phyloP scores from a whole-genome alignment of 345 rosid species.

The Heritiera littoralis region DNA sequence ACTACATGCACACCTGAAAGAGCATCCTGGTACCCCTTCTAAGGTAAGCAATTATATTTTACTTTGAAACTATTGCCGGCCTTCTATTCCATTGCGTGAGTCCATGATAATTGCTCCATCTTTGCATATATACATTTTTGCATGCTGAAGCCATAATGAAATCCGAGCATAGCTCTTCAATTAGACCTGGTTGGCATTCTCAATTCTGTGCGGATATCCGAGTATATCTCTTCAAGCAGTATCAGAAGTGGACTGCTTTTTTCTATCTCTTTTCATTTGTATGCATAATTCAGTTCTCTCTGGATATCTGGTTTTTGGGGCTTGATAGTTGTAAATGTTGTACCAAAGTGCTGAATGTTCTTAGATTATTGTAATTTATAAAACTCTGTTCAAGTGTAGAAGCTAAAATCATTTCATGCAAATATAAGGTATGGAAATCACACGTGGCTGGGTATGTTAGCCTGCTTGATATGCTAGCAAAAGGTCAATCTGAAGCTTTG shows the following conservation, averaged over 20 bases:
- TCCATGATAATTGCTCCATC: slow-evolving; percentile 14
- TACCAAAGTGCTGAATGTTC: background rate
- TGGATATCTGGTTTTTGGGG: background rate
- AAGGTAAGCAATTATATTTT: slow-evolving; percentile 27
- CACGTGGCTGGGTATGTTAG: no score
- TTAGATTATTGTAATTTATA: background rate
- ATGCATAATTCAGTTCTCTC: background rate
- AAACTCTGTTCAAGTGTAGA: background rate
- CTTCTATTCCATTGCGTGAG: background rate
- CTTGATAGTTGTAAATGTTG: background rate
- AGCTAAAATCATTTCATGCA: background rate
- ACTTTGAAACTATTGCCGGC: background rate
- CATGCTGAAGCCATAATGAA: slow-evolving; percentile 32
- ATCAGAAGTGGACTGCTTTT: background rate
- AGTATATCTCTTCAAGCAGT: background rate
- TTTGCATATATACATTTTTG: slow-evolving; percentile 37
- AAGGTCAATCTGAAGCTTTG: no score
- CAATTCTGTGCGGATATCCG: background rate
- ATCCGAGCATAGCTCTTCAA: background rate
- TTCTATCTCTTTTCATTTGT: background rate
- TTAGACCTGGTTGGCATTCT: background rate
- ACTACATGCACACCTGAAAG: slow-evolving; percentile 28
- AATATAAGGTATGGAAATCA: background rate
- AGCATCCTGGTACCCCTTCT: slow-evolving; percentile 29
- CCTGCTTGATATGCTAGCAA: no score